Base-by-base conservation (phyloP, 2,329 filamentous ascomycete species). In the Neofusicoccum ribis region DNA sequence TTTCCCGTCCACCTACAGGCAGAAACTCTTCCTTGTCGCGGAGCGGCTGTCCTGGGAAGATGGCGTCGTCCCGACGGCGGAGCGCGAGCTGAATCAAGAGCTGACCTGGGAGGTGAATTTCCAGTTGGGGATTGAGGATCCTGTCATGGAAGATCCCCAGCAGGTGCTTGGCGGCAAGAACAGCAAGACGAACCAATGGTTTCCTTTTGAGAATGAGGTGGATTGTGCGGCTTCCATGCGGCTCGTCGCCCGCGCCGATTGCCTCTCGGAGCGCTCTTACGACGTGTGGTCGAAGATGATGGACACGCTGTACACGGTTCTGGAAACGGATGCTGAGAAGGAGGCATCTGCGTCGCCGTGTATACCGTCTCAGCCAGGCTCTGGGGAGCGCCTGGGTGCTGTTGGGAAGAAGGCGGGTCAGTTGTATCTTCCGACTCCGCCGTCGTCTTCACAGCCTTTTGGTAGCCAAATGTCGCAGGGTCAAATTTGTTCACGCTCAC, bases 11-110 rank as follows among this genome's bases (percentile, higher is more conserved):
- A 47, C 69, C 1, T 71, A 75, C 47, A 65, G 67, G 27, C 72
- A 69, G n/a, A 76, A 74, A 47, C 50, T 73, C 1, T 76, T 75
- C 17, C 65, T 75, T 5, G 68, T 72, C 9, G 72, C 73, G 1
- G 70, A 74, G 54, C 68, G 72, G 20, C 52, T 76, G 39, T 69
- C 68, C 4, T 73, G 69, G 69, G 67, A 71, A 3, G 67, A 69
- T 15, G 67, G 63, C 6, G 8, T 20, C 14, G 66, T 71, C 3
- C 68, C 70, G 11, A 64, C 41, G 1, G 59, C 59, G 15, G 70
- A 71, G 14, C 70, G 68, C 46, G 67, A 71, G 39, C 50, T 67
- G 46, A 75, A 74, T 37, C 69, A 73, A 56, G 67, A 72, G 44
- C 41, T 71, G 49, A 71, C 69, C 36, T 70, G 71, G 72, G 68